These are phyloP conservation scores for Xerocomus minutiporus DNA, from an alignment of 1,284 basidiomycete genomes.

Conservation along the genomic window DNA sequence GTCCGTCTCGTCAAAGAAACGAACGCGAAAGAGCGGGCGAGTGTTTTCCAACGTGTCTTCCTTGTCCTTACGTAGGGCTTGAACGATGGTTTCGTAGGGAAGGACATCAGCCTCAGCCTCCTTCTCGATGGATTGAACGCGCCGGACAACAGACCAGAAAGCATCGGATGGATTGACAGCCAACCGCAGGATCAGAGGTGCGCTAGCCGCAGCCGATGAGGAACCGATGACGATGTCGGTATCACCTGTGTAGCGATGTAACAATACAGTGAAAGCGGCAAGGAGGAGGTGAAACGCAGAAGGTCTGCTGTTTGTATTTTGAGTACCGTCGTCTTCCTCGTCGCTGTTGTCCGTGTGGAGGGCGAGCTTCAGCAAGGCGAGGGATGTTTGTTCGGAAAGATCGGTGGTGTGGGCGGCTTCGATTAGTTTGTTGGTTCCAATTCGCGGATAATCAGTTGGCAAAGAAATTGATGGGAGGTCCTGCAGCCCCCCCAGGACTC, in stretches of 20 bases:
- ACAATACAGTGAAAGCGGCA: conserved; percentile 84
- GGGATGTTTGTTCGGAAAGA: conserved; percentile 65
- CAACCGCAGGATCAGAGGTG: conserved; percentile 83
- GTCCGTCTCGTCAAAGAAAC: conserved; percentile 93
- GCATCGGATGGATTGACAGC: conserved; percentile 84
- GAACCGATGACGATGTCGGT: conserved; percentile 93
- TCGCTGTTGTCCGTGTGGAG: conserved; percentile 61
- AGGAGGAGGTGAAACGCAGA: conserved; percentile 91
- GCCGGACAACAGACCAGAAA: conserved; percentile 88
- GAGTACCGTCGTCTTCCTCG: conserved; percentile 49
- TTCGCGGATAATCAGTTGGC: conserved; percentile 93
- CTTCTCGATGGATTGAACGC: conserved; percentile 79
- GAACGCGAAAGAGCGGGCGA: conserved; percentile 82
- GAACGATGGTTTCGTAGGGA: conserved; percentile 79
- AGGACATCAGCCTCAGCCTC: conserved; percentile 84
- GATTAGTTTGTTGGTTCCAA: conserved; percentile 67
- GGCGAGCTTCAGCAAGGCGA: conserved; percentile 72
- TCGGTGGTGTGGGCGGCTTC: conserved; percentile 72
- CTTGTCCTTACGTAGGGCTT: conserved; percentile 67
- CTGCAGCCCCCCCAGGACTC: conserved; percentile 61
- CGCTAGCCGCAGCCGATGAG: conserved; percentile 72
- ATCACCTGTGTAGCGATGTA: conserved; percentile 96
- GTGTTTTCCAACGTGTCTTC: conserved; percentile 51
- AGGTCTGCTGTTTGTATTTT: conserved; percentile 46
- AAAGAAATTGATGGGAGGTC: conserved; percentile 87